Evolutionary conservation across 192 early-diverging fungal genomes (phyloP).

Genomic region (Coemansia sp.): DNA sequence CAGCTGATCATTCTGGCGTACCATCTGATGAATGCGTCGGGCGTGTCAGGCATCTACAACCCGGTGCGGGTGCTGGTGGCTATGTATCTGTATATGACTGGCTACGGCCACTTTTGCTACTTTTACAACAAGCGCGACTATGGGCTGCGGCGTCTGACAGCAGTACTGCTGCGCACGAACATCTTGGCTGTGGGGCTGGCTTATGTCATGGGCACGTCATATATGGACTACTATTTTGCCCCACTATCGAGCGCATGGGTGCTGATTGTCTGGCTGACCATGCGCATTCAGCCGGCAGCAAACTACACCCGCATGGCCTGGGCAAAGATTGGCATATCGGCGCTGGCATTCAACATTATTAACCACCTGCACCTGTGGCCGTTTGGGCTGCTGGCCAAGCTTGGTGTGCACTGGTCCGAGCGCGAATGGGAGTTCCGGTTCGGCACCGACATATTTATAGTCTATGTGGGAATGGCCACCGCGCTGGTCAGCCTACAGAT

Average conservation of each 20-base stretch:
- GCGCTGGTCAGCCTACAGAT: constrained; percentile 56
- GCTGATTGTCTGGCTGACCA: constrained; percentile 63
- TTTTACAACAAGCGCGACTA: constrained; percentile 71
- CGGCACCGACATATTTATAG: constrained; percentile 63
- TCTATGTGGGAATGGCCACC: constrained; percentile 65
- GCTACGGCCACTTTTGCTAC: constrained; percentile 75
- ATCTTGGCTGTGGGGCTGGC: constrained; percentile 63
- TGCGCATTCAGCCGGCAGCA: constrained; percentile 53
- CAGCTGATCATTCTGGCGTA: constrained; percentile 69
- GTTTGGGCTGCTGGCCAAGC: constrained; percentile 37
- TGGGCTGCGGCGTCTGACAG: constrained; percentile 60
- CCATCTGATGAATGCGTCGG: constrained; percentile 68
- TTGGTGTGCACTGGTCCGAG: constrained; percentile 60
- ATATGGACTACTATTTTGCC: constrained; percentile 79
- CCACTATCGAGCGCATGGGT: constrained; percentile 74
- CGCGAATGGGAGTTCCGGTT: constrained; percentile 72
- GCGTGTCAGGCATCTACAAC: constrained; percentile 64
- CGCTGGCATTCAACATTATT: constrained; percentile 5
- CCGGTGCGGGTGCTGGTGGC: constrained; percentile 72
- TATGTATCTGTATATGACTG: constrained; percentile 78
- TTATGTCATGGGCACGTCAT: constrained; percentile 66
- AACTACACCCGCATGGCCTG: constrained; percentile 56
- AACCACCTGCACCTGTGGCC: constrained; percentile 42
- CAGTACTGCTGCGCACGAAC: constrained; percentile 66
- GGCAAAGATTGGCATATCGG: constrained; percentile 55